A percentile compares a stretch with the other conserved stretches of the same genome.
Conservation (phyloP, 768 basidiomycete species). For the Hypsizygus marmoreus region DNA sequence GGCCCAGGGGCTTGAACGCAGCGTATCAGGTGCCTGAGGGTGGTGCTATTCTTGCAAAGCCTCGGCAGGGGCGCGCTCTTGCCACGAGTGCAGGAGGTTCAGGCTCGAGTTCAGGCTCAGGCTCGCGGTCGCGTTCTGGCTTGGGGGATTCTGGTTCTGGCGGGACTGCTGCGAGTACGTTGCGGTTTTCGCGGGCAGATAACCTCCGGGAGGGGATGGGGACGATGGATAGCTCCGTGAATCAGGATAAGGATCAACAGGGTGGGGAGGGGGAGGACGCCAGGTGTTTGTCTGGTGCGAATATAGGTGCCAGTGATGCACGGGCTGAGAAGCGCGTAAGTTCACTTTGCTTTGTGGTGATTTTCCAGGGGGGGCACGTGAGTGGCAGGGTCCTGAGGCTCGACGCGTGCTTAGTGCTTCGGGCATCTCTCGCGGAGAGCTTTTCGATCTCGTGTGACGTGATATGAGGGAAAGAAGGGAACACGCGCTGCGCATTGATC, state of each 20-base stretch:
- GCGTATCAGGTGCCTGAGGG: constrained; percentile 7
- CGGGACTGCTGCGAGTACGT: not conserved
- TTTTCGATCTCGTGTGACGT: not conserved
- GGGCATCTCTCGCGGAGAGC: no score
- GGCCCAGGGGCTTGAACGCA: not conserved
- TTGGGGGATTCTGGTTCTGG: not conserved
- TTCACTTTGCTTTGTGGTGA: constrained; percentile 8
- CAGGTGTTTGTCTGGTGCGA: not conserved
- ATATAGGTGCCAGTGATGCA: not conserved
- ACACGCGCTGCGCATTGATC: no score
- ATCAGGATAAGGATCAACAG: not conserved
- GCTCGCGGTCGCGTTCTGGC: not conserved
- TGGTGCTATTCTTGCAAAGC: not conserved
- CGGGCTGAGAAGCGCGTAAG: constrained; percentile 16
- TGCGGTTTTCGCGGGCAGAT: constrained; percentile 8
- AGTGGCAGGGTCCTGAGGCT: not conserved
- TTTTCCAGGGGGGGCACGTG: constrained; percentile 11
- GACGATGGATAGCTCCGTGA: constrained; percentile 10
- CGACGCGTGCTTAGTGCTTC: constrained; percentile 3
- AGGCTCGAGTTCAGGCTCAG: constrained; percentile 3
- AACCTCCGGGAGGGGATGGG: no score
- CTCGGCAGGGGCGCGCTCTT: not conserved
- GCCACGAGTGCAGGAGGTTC: constrained; percentile 6
- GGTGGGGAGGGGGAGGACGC: constrained; percentile 1
- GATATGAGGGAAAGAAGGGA: not conserved